Conservation (phyloP, 2,329 filamentous ascomycete species). For the Keithomyces neogunnii region DNA sequence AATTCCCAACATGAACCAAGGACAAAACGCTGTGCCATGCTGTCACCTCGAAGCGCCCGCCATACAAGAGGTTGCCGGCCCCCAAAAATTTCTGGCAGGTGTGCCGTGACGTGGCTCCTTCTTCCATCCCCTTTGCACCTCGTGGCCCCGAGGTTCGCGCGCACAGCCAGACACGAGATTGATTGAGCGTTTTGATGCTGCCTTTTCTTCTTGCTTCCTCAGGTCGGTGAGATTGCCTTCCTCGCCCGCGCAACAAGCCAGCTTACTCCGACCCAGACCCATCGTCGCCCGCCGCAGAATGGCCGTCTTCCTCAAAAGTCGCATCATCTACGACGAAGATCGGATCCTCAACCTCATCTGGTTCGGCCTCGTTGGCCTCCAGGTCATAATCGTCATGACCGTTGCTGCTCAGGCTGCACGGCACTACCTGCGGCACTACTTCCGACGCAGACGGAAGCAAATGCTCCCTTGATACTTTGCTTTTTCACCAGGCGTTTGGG, state of each 20-base stretch:
- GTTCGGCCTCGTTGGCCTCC: constrained; percentile 36
- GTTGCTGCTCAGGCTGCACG: constrained; percentile 22
- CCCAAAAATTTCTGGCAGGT: not conserved
- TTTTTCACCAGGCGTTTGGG: not conserved
- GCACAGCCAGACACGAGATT: not conserved
- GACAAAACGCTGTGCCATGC: too few species aligned
- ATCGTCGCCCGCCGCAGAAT: constrained; percentile 4
- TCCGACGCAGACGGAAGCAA: constrained; percentile 6
- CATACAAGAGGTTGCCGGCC: not conserved
- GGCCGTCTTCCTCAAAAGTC: constrained; percentile 18
- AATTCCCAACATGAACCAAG: too few species aligned
- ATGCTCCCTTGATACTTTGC: constrained; percentile 3
- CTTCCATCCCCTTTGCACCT: not conserved
- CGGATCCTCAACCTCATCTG: constrained; percentile 37
- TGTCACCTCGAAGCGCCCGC: too few species aligned
- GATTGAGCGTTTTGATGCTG: too few species aligned
- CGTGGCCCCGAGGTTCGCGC: not conserved
- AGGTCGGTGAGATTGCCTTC: too few species aligned
- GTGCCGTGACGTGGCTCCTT: too few species aligned
- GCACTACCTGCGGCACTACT: constrained; percentile 5
- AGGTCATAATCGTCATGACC: constrained; percentile 34
- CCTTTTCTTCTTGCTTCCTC: too few species aligned
- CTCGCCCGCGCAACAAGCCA: not conserved
- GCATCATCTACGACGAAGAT: constrained; percentile 21
- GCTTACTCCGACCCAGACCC: not conserved